Evolutionary conservation across 495 filamentous ascomycete species (phyloP).

Genomic region (Oidiodendron maius): DNA sequence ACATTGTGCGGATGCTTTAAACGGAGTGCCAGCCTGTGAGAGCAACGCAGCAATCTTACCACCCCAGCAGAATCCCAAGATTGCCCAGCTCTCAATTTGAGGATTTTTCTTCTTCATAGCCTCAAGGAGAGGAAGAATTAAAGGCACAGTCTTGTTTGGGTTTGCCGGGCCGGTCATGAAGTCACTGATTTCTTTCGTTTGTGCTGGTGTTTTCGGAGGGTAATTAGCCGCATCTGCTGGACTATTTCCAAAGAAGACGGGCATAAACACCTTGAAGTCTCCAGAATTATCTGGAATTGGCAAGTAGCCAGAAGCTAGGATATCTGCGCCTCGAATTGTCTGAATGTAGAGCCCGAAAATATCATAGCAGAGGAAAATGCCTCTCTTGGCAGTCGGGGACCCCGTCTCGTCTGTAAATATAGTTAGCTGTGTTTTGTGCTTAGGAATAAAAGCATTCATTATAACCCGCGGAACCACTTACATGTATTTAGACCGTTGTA

Average conservation of each 20-base stretch:
- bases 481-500: slow-evolving; percentile 63
- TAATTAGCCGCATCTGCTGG: slow-evolving; percentile 50
- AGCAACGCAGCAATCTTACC: slow-evolving; percentile 58
- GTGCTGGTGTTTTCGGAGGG: slow-evolving; percentile 75
- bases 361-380: slow-evolving; percentile 57
- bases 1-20: slow-evolving; percentile 59
- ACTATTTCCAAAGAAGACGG: slow-evolving; percentile 58
- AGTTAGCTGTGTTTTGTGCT: not conserved
- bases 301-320: slow-evolving; percentile 41
- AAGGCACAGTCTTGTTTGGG: not conserved
- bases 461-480: slow-evolving; percentile 24
- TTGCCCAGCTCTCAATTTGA: slow-evolving; percentile 66
- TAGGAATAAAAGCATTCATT: not conserved
- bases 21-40: slow-evolving; percentile 52
- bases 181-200: slow-evolving; percentile 64
- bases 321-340: slow-evolving; percentile 62
- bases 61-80: slow-evolving; percentile 89
- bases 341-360: slow-evolving; percentile 63
- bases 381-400: slow-evolving; percentile 47
- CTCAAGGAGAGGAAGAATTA: slow-evolving; percentile 37
- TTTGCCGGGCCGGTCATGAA: slow-evolving; percentile 57
- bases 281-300: slow-evolving; percentile 40
- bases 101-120: slow-evolving; percentile 50
- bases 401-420: slow-evolving; percentile 57
- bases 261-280: slow-evolving; percentile 57